A percentile compares a stretch with the other conserved stretches of the same genome.
Evolutionary conservation across 2,329 filamentous ascomycete species (phyloP).

Genomic region (Clonostachys chloroleuca): DNA sequence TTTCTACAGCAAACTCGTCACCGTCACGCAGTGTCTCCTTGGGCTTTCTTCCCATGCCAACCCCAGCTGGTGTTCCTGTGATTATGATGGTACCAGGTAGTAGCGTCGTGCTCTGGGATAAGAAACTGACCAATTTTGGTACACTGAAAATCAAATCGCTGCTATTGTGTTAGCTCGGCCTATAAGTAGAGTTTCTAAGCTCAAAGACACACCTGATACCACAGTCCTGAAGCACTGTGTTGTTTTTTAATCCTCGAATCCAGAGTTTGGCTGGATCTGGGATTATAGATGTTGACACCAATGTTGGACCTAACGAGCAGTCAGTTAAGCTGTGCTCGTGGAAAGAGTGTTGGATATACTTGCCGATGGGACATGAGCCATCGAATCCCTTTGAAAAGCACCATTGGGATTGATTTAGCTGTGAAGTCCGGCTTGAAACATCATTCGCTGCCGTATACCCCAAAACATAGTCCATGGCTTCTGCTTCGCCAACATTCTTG

Average conservation of each 20-base stretch:
- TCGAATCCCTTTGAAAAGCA: constrained; percentile 56
- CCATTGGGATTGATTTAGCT: constrained; percentile 50
- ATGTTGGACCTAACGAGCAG: constrained; percentile 31
- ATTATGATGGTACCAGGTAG: constrained; percentile 33
- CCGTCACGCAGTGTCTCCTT: constrained; percentile 28
- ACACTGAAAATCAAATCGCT: constrained; percentile 52
- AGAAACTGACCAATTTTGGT: constrained; percentile 32
- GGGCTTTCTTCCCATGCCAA: constrained; percentile 29
- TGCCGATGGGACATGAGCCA: constrained; percentile 42
- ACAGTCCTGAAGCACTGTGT: constrained; percentile 42
- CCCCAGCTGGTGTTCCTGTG: constrained; percentile 35
- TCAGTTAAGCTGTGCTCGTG: background rate
- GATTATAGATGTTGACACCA: constrained; percentile 38
- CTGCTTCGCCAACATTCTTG: constrained; percentile 49
- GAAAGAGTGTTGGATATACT: background rate
- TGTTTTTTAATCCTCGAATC: constrained; percentile 42
- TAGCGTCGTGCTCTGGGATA: constrained; percentile 37
- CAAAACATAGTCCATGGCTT: constrained; percentile 55
- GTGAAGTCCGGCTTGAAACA: constrained; percentile 53
- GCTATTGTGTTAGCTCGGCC: constrained; percentile 16
- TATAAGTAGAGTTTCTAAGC: constrained; percentile 10
- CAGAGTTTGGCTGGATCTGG: constrained; percentile 32
- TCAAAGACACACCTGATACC: constrained; percentile 14
- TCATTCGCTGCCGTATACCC: constrained; percentile 63
- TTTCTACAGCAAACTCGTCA: constrained; percentile 36